Conservation (phyloP, 441 rosid genomes). For the Aleurites moluccanus region DNA sequence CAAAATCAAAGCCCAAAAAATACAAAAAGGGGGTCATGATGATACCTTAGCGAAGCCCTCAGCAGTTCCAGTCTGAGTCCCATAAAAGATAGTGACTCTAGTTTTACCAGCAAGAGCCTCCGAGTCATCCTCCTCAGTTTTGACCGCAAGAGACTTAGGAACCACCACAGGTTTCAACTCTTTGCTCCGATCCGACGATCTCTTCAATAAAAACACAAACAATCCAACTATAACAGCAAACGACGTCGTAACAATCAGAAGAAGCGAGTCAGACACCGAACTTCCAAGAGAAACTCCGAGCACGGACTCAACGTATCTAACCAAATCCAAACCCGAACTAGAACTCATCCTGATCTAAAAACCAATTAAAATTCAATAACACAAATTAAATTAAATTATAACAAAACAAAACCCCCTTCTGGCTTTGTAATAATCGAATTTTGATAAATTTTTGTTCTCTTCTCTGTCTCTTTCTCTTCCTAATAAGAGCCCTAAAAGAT, state of each 20-base stretch:
- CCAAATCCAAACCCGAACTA: slow-evolving; percentile 53
- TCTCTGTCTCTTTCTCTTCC: not conserved
- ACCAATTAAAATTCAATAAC: not conserved
- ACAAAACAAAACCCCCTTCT: too few species aligned
- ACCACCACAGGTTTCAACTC: slow-evolving; percentile 48
- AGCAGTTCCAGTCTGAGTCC: slow-evolving; percentile 91
- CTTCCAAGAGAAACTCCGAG: slow-evolving; percentile 47
- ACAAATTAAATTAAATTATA: too few species aligned
- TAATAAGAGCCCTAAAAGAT: not conserved
- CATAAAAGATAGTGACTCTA: slow-evolving; percentile 69
- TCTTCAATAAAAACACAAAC: slow-evolving; percentile 54
- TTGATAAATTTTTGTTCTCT: too few species aligned
- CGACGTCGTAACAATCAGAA: slow-evolving; percentile 55
- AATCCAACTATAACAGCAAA: slow-evolving; percentile 57
- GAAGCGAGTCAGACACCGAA: slow-evolving; percentile 43
- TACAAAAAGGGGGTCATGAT: not conserved
- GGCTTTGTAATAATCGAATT: too few species aligned
- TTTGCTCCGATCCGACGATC: slow-evolving; percentile 50
- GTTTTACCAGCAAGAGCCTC: slow-evolving; percentile 53
- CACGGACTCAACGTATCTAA: slow-evolving; percentile 55
- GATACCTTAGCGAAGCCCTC: slow-evolving; percentile 90
- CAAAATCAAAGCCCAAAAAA: not conserved
- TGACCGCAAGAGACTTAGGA: slow-evolving; percentile 42
- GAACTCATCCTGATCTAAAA: slow-evolving; percentile 6
- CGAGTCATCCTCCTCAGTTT: slow-evolving; percentile 53